Percentiles rank a stretch among this genome's conserved stretches.
These are phyloP conservation scores for Aspergillus chevalieri DNA, from an alignment of 2,329 filamentous ascomycete species.

Conservation along the genomic window DNA sequence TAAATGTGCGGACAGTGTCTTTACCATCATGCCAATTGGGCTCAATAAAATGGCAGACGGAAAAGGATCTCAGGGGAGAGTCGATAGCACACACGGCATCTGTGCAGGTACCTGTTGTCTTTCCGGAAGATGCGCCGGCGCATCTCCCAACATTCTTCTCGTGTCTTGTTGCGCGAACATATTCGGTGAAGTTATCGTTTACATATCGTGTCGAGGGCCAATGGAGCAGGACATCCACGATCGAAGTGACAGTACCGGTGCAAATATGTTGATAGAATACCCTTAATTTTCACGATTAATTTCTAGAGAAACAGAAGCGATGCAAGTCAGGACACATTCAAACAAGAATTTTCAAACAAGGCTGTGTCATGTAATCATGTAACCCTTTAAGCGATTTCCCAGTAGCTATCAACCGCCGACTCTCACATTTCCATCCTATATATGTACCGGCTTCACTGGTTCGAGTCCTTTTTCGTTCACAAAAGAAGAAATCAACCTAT, in stretches of 20 bases:
- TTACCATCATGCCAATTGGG: not conserved
- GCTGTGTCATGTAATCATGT: no score
- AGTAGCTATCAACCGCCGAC: not conserved
- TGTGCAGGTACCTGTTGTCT: not conserved
- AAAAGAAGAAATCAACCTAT: constrained; percentile 20
- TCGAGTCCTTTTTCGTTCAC: constrained; percentile 24
- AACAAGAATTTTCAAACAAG: no score
- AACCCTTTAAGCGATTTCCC: no score
- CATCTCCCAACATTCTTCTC: constrained; percentile 11
- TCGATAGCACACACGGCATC: constrained; percentile 1
- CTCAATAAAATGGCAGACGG: not conserved
- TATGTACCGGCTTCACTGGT: constrained; percentile 10
- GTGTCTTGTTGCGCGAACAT: constrained; percentile 13
- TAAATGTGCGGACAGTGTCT: not conserved
- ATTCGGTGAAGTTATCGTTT: constrained; percentile 4
- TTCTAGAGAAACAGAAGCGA: not conserved
- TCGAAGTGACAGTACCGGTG: not conserved
- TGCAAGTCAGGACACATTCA: no score
- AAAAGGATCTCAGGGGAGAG: not conserved
- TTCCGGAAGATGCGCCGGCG: not conserved
- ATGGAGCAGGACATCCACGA: not conserved
- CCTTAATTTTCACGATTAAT: not conserved
- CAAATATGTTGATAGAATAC: not conserved
- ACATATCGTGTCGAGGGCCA: not conserved
- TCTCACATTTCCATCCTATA: no score